phyloP scores from a whole-genome alignment of 768 basidiomycete genomes.

The Hygrophorus russula region DNA sequence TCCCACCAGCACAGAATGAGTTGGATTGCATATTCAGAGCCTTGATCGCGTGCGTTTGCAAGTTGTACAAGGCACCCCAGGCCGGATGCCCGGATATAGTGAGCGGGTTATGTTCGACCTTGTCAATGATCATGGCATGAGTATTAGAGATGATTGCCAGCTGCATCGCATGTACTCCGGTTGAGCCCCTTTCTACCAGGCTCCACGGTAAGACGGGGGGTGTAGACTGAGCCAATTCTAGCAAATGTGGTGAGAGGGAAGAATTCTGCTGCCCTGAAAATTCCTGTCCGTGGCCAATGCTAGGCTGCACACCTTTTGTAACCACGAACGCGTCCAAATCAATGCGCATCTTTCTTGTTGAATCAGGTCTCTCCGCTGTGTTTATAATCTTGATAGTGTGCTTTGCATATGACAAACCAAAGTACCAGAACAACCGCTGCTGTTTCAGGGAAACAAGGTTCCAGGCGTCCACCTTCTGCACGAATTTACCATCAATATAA shows the following conservation, averaged over 20 bases:
- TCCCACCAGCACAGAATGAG: slow-evolving; percentile 80
- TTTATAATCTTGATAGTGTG: slow-evolving; percentile 61
- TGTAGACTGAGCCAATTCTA: neutral
- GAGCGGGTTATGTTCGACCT: slow-evolving; percentile 79
- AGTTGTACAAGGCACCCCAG: slow-evolving; percentile 69
- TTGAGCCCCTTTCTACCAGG: slow-evolving; percentile 51
- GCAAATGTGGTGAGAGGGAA: neutral
- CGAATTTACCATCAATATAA: slow-evolving; percentile 42
- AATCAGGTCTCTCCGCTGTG: slow-evolving; percentile 28
- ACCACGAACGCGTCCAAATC: slow-evolving; percentile 64
- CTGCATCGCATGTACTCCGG: slow-evolving; percentile 76
- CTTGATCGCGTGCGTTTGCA: slow-evolving; percentile 47
- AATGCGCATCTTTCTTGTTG: slow-evolving; percentile 22
- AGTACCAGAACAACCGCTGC: slow-evolving; percentile 57
- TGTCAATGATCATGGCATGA: slow-evolving; percentile 69
- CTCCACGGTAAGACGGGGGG: slow-evolving; percentile 32
- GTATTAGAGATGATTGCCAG: slow-evolving; percentile 53
- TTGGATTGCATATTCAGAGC: slow-evolving; percentile 64
- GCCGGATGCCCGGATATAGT: slow-evolving; percentile 66
- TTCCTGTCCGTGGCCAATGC: neutral
- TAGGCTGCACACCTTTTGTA: slow-evolving; percentile 26
- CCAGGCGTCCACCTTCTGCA: slow-evolving; percentile 36
- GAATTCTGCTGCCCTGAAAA: too few species aligned
- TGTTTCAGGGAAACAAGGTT: slow-evolving; percentile 28
- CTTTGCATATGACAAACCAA: slow-evolving; percentile 33